Conservation (phyloP, 495 filamentous ascomycete species). For the Cudoniella acicularis region DNA sequence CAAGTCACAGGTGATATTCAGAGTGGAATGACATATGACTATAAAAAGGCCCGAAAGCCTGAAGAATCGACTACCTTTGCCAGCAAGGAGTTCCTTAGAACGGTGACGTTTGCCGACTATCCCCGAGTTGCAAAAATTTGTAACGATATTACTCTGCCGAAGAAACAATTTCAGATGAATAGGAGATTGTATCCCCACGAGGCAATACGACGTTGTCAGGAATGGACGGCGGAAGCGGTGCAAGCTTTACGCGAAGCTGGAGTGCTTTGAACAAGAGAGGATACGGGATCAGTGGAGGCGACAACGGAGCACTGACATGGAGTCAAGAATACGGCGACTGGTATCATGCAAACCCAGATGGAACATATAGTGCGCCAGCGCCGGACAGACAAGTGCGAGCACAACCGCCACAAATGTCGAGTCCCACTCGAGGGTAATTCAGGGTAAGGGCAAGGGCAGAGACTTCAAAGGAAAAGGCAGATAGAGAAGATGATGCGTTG, state of each 20-base stretch:
- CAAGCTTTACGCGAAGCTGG: conserved; percentile 9
- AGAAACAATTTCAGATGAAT: conserved; percentile 26
- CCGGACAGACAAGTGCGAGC: too few relatives aligned
- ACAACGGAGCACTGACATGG: too few relatives aligned
- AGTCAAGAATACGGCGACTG: too few relatives aligned
- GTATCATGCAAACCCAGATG: too few relatives aligned
- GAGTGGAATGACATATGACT: conserved; percentile 23
- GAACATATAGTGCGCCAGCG: too few relatives aligned
- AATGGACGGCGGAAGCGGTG: conserved; percentile 24
- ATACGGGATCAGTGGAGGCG: too few relatives aligned
- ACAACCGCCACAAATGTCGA: too few relatives aligned
- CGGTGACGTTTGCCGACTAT: conserved; percentile 18
- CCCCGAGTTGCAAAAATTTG: conserved; percentile 8
- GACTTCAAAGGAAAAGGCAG: too few relatives aligned
- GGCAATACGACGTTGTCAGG: conserved; percentile 23
- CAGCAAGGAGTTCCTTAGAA: conserved; percentile 14
- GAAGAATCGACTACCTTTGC: conserved; percentile 21
- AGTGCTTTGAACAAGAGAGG: too few relatives aligned
- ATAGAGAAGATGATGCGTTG: too few relatives aligned
- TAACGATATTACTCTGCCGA: conserved; percentile 16
- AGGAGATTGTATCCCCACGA: conserved; percentile 20
- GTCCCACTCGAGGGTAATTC: too few relatives aligned
- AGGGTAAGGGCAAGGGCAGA: too few relatives aligned
- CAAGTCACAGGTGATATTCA: conserved; percentile 28
- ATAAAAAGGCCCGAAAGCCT: conserved; percentile 11